Conservation (phyloP, 768 basidiomycete species). For the Agrocybe chaxingu region DNA sequence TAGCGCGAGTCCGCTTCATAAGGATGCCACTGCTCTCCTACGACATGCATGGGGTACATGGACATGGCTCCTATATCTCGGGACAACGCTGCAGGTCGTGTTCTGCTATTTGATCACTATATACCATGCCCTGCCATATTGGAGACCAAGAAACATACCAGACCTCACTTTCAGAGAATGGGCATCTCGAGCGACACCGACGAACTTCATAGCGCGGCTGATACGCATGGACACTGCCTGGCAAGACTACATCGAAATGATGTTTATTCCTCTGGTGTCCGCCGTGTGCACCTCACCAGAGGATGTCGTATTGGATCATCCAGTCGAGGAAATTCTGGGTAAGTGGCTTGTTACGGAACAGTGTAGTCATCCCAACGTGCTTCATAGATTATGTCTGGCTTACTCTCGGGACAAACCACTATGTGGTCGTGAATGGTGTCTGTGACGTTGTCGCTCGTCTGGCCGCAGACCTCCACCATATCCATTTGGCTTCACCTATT, state of each 20-base stretch:
- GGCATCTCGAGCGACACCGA: constrained; percentile 40
- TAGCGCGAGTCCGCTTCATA: constrained; percentile 1
- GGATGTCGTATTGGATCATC: constrained; percentile 52
- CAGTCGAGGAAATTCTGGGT: constrained; percentile 67
- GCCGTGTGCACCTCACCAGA: constrained; percentile 68
- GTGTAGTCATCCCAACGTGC: background rate
- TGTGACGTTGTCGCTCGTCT: constrained; percentile 55
- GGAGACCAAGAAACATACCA: constrained; percentile 24
- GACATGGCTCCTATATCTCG: constrained; percentile 34
- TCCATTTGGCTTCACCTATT: constrained; percentile 56
- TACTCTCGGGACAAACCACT: constrained; percentile 67
- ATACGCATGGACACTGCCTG: constrained; percentile 49
- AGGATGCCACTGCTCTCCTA: background rate
- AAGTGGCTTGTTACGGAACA: constrained; percentile 15
- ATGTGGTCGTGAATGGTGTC: constrained; percentile 58
- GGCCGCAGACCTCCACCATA: constrained; percentile 38
- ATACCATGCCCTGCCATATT: constrained; percentile 40
- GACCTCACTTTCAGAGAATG: constrained; percentile 48
- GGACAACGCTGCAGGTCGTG: constrained; percentile 39
- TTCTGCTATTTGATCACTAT: constrained; percentile 46
- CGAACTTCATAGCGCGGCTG: constrained; percentile 33
- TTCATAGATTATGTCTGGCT: constrained; percentile 65
- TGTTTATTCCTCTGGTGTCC: constrained; percentile 66
- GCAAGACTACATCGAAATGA: constrained; percentile 46
- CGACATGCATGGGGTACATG: constrained; percentile 18